A percentile compares a stretch with the other conserved stretches of the same genome.
Evolutionary conservation across 129 eudicot species (phyloP).

Genomic region (Saussurea involucrata): DNA sequence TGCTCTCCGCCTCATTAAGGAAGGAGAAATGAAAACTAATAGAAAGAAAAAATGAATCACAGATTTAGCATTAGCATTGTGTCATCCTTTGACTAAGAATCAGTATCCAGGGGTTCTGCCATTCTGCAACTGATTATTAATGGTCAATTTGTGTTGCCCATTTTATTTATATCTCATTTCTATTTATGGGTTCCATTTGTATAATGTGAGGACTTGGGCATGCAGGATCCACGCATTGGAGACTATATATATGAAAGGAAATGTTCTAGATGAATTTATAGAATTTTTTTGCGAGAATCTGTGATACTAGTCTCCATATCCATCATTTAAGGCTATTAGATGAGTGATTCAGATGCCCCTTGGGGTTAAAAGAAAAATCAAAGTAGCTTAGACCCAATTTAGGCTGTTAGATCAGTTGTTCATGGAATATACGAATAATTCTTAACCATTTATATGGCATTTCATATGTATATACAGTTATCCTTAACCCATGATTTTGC

Average conservation of each 20-base stretch:
- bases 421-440: background rate
- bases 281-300: background rate
- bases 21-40: background rate
- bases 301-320: background rate
- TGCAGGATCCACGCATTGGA: background rate
- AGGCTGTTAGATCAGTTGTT: background rate
- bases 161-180: background rate
- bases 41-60: background rate
- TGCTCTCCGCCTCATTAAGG: background rate
- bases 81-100: background rate
- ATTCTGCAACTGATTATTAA: background rate
- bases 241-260: background rate
- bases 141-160: background rate
- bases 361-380: constrained; percentile 2
- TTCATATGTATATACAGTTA: background rate
- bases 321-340: background rate
- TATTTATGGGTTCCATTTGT: background rate
- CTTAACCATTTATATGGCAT: background rate
- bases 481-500: background rate
- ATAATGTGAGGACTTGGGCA: background rate
- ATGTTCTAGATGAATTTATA: background rate
- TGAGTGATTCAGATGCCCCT: background rate
- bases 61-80: constrained; percentile 3
- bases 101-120: background rate
- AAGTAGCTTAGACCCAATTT: background rate